Conservation (phyloP, 768 basidiomycete genomes). For the Boletellus ananas region DNA sequence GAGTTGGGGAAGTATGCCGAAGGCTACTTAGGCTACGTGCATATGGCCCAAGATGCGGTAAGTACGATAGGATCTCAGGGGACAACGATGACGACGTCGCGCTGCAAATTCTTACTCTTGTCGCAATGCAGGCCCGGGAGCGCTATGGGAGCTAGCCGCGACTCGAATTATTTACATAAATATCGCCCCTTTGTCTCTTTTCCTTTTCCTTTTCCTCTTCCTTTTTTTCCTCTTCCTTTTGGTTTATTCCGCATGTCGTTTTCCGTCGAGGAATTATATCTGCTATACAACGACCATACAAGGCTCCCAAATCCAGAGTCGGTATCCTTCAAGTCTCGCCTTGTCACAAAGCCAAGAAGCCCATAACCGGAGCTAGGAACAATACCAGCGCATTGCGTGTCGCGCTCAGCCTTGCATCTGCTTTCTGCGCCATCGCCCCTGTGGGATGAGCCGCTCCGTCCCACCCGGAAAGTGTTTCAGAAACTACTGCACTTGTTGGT, state of each 20-base stretch:
- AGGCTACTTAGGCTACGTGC: conserved; percentile 65
- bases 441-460: conserved; percentile 10
- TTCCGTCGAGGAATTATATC: conserved; percentile 19
- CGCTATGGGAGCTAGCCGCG: conserved; percentile 30
- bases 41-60: conserved; percentile 71
- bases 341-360: conserved; percentile 23
- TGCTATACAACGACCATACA: conserved; percentile 5
- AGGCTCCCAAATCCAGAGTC: not conserved
- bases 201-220: too few species aligned
- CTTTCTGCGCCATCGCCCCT: conserved; percentile 14
- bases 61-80: conserved; percentile 25
- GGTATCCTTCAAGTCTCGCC: not conserved
- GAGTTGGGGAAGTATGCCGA: conserved; percentile 72
- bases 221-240: conserved; percentile 14
- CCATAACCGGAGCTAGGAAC: conserved; percentile 28
- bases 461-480: conserved; percentile 50
- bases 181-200: conserved; percentile 6
- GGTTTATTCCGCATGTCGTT: conserved; percentile 10
- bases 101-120: conserved; percentile 23
- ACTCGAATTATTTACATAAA: conserved; percentile 9
- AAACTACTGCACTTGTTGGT: conserved; percentile 62
- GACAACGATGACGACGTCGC: conserved; percentile 20
- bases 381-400: conserved; percentile 21
- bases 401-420: conserved; percentile 18
- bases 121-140: conserved; percentile 33